Base-by-base conservation (phyloP, 331 rosid species). In the Phaseolus coccineus region DNA sequence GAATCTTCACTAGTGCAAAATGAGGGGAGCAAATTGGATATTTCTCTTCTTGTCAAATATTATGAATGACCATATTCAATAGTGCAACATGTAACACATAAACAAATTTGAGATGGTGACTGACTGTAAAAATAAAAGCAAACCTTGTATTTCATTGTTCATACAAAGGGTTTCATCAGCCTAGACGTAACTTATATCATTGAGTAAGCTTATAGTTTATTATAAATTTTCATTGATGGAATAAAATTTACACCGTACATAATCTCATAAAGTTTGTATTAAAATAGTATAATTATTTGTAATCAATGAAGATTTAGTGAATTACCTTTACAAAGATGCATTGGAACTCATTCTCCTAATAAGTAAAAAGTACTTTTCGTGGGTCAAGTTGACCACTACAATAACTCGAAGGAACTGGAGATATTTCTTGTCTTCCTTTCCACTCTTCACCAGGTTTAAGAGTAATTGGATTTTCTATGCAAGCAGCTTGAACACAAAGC, bases 361-460 rank as follows among this genome's bases (percentile, higher is more conserved):
- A 25, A 6, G 71, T 74, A 30, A 72, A 71, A 31, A 77, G 71
- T n/a, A 87, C 89, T 71, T 59, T 83, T 19, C 42, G 78, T 19
- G 93, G 95, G 81, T 91, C 92, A 65, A 93, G 91, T 75, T 90
- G 91, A 47, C 95, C 97, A 5, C 98, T 90, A 63, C 81, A 85
- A 73, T 93, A 91, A 86, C 98, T 93, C 68, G 97, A 90, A 71
- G 89, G 88, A 79, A 87, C 92, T 13, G 92, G 87, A 62, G 92
- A 91, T 51, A 93, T 79, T 73, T 93, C 97, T 81, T 87, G 92
- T 77, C 95, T 86, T 77, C 98, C 98, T 81, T 44, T 91, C 97
- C 98, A 91, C 86, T 93, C 98, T 85, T 91, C 94, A 39, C 98
- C 97, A 6, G 97, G 98, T 76, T 84, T 91, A 79, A 93, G 84